A percentile compares a stretch with the other conserved stretches of the same genome.
Conservation (phyloP, 768 basidiomycete genomes). For the Plicaturopsis crispa region DNA sequence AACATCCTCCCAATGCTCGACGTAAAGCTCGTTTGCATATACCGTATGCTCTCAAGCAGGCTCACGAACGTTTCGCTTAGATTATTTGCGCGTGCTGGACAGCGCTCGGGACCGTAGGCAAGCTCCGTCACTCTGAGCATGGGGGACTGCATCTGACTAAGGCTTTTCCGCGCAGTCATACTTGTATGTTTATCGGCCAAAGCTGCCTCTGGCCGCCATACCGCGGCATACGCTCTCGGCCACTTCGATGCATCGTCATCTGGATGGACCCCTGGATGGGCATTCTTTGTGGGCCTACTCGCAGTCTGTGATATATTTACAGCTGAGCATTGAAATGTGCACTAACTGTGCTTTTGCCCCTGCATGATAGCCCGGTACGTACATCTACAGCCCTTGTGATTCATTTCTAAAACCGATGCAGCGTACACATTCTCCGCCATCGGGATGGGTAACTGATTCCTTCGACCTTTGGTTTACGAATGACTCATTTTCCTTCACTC, state of each 20-base stretch:
- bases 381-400: background rate
- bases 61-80: conserved; percentile 24
- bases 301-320: conserved; percentile 31
- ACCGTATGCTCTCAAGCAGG: conserved; percentile 5
- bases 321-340: too few species aligned
- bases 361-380: conserved; percentile 23
- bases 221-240: conserved; percentile 48
- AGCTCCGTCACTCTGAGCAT: background rate
- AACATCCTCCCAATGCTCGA: conserved; percentile 41
- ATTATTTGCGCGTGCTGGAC: conserved; percentile 59
- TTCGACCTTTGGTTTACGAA: background rate
- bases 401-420: conserved; percentile 13
- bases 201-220: conserved; percentile 45
- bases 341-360: too few species aligned
- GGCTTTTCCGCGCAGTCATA: conserved; percentile 30
- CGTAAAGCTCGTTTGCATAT: conserved; percentile 19
- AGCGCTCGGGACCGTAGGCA: conserved; percentile 45
- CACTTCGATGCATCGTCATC: conserved; percentile 56
- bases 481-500: background rate
- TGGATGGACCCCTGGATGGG: conserved; percentile 63
- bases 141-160: background rate
- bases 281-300: conserved; percentile 59
- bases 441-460: conserved; percentile 44
- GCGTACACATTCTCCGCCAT: conserved; percentile 53
- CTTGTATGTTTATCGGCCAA: conserved; percentile 49